These are phyloP conservation scores for Trichosporon faecale DNA, from an alignment of 1,284 basidiomycete species.

Conservation along the genomic window DNA sequence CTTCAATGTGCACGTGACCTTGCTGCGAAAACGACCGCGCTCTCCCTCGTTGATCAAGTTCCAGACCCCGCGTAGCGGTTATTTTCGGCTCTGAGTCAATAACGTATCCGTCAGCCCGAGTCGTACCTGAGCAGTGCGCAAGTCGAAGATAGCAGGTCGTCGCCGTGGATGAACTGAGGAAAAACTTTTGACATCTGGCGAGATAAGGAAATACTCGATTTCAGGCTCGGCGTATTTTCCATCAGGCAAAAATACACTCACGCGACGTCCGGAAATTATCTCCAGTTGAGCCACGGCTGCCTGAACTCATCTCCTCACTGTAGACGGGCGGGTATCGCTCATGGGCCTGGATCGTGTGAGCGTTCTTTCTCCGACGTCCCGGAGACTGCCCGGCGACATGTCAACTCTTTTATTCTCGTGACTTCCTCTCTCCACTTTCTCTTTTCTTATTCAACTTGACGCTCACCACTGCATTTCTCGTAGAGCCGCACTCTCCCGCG, in stretches of 20 bases:
- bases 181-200: not conserved
- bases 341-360: not conserved
- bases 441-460: not conserved
- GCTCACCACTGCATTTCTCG: not conserved
- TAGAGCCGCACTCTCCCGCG: not conserved
- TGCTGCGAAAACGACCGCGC: not conserved
- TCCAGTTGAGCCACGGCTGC: not conserved
- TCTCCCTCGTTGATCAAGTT: not conserved
- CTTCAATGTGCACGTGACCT: not conserved
- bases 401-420: not conserved
- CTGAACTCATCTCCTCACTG: not conserved
- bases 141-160: not conserved
- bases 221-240: constrained; percentile 8
- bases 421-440: not conserved
- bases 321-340: not conserved
- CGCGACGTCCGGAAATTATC: not conserved
- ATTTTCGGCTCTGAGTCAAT: not conserved
- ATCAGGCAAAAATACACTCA: not conserved
- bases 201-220: constrained; percentile 6
- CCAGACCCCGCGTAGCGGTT: not conserved
- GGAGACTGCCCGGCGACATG: not conserved
- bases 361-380: not conserved
- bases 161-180: not conserved
- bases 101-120: not conserved
- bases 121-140: too few relatives aligned